Conservation (phyloP, 1,139 yeast species). For the Nakaseomyces sp. region DNA sequence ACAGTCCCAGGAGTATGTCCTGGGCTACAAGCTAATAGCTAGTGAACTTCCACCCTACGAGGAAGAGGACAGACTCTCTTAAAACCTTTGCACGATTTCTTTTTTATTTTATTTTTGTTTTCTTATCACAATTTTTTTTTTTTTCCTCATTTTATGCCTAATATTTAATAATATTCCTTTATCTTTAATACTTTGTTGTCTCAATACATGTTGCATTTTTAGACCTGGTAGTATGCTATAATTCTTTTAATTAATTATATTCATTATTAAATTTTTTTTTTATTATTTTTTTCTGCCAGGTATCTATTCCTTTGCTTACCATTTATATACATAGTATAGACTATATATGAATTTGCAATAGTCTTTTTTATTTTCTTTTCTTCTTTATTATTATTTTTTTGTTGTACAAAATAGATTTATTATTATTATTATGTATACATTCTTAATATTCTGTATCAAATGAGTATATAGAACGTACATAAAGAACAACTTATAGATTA, state of each 20-base stretch:
- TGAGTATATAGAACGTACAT: no score
- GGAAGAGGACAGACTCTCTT: constrained; percentile 7
- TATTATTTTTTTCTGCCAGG: no score
- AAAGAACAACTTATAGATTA: no score
- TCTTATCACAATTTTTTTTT: no score
- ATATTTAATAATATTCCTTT: constrained; percentile 1
- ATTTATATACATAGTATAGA: no score
- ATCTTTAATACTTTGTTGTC: neutral
- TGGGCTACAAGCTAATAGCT: constrained; percentile 23
- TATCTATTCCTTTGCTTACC: no score
- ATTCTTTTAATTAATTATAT: no score
- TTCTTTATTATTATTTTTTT: no score
- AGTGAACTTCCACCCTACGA: constrained; percentile 22
- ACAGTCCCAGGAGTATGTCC: constrained; percentile 24
- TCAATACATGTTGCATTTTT: neutral
- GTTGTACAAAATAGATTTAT: neutral
- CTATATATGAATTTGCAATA: no score
- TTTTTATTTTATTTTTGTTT: neutral
- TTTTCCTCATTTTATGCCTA: neutral
- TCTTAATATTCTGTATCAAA: neutral
- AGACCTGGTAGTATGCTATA: neutral
- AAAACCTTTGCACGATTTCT: neutral
- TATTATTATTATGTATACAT: neutral
- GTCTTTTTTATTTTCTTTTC: no score
- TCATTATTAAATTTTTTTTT: no score